phyloP scores from a whole-genome alignment of 2,329 filamentous ascomycete species.

The Leptographium flavum region DNA sequence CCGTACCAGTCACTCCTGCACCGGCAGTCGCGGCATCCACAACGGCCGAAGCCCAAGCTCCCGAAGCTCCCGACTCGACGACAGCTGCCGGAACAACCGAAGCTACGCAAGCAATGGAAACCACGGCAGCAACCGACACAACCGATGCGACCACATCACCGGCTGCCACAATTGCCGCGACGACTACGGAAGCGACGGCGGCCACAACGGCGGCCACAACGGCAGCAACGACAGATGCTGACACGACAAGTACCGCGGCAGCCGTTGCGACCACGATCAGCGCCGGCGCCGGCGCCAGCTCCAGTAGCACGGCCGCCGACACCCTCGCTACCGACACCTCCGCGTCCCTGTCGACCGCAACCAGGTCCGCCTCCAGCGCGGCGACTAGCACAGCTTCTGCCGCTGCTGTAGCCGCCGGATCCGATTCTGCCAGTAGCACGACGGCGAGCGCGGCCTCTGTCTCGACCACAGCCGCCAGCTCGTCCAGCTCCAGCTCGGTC shows the following conservation, averaged over 20 bases:
- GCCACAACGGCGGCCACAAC: not conserved
- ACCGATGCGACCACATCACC: not conserved
- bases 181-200: not conserved
- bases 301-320: too few relatives aligned
- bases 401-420: not conserved
- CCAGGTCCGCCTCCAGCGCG: not conserved
- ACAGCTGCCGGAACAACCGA: not conserved
- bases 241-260: too few relatives aligned
- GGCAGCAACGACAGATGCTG: not conserved
- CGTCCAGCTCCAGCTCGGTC: constrained; percentile 14
- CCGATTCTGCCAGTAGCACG: not conserved
- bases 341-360: not conserved
- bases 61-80: not conserved
- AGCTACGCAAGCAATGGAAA: not conserved
- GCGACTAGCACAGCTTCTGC: not conserved
- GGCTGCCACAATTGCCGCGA: not conserved
- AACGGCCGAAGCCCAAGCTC: not conserved
- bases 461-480: not conserved
- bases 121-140: too few relatives aligned
- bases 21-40: not conserved
- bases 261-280: too few relatives aligned
- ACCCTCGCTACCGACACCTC: constrained; percentile 6
- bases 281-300: too few relatives aligned
- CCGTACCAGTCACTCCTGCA: not conserved
- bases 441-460: not conserved